Evolutionary conservation across 257 asterid genomes (phyloP), one percentile per base, ranked within the genome.

Genomic region (Penstemon eatonii): DNA sequence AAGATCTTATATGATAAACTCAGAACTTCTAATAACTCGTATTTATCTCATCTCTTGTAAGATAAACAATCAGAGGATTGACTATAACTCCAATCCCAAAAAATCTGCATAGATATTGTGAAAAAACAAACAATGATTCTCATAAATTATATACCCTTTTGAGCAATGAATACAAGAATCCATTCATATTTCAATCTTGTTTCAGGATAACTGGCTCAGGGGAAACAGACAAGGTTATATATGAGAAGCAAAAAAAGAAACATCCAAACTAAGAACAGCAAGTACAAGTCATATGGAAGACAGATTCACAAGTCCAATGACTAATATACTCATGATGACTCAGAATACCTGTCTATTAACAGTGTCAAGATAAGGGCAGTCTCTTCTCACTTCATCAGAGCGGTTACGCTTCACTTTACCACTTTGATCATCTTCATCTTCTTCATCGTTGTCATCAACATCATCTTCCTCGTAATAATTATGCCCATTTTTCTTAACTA

Each of bases 281-380:
- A 25, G 33, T 25, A 25, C 33, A 15, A 15, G 18, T 15, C 18
- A 1, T 25, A 2, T 1, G 33, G 33, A 25, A 25, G 0, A 25
- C 67, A 51, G 13, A 46, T 13, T 41, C 74, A 67, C 37, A 37
- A 33, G 63, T 19, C 1, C 2, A 54, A 39, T 47, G 36, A 59
- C n/a, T 40, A 37, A n/a, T 12, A 72, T 43, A 40, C 9, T 8
- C 75, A 61, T 38, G 8, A 60, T n/a, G 63, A 25, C 37, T 61
- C 40, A 33, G 25, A 60, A 15, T 74, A 93, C 99, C 99, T 91
- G 99, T 75, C 99, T 84, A 76, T 91, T 91, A 63, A 91, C 96
- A 45, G 97, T 91, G 49, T 94, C 97, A 39, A 94, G 99, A 76
- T 91, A 86, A 25, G 99, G 99, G 69, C 99, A 94, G 77, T 91